Evolutionary conservation across 148 eudicot genomes (phyloP), one percentile per base, ranked within the genome.

Genomic region (Pouteria glomerata): DNA sequence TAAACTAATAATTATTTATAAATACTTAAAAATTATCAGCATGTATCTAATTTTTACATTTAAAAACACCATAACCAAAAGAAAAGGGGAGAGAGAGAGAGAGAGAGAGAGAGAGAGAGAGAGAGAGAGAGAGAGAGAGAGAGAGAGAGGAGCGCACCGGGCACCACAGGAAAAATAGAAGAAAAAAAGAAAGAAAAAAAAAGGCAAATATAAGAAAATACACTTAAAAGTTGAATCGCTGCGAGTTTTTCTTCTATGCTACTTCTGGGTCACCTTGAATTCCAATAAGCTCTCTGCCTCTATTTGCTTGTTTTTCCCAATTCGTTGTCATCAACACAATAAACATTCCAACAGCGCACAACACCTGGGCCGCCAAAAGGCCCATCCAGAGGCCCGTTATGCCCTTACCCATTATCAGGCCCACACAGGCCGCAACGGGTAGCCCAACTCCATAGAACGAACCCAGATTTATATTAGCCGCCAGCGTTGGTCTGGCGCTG

Each of bases 401-500:
- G 69, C 73, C 78, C 78, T 68, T 68, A 23, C 39, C 31, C n/a
- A 59, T 35, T 0, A 35, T 37, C 47, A 68, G 21, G 50, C 70
- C 63, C 79, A 76, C 70, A 8, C 53, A 33, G 0, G 63, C 18
- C 1, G 74, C 79, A 41, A 69, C 14, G 1, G 74, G 74, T 10
- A 70, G 39, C 70, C 91, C 87, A 70, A 87, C 81, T 13, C 85
- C 85, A 27, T 87, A 87, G 60, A 85, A 85, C 6, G 91, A 61
- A 6, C 85, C 84, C 21, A 91, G 45, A 56, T 91, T 89, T 23
- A 89, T 87, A 37, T 78, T 78, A 0, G 83, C 90, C 3, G 84
- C 92, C 24, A 81, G 19, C 6, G 76, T 58, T 4, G 90, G 91
- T 82, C 97, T 73, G 0, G 90, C 89, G 21, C 89, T 82, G n/a